Conservation (phyloP, 1,284 basidiomycete genomes). For the Ganoderma leucocontextum region DNA sequence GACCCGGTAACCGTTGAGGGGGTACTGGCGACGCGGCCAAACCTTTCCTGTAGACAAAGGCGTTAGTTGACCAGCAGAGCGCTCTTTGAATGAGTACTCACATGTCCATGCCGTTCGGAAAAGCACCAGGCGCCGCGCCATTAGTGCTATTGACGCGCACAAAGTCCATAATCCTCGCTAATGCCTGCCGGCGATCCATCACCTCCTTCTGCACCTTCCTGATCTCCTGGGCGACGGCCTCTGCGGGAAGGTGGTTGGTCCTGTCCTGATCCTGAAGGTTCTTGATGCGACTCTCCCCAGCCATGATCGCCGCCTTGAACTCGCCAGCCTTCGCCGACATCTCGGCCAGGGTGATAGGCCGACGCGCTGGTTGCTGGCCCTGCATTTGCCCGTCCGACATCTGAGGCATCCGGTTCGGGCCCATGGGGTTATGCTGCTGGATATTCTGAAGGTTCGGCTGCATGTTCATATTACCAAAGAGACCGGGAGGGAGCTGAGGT, state of each 20-base stretch:
- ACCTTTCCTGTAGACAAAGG: conserved; percentile 17
- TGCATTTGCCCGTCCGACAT: conserved; percentile 25
- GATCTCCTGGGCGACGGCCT: conserved; percentile 21
- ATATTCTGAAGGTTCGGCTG: conserved; percentile 12
- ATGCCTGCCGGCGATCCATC: conserved; percentile 3
- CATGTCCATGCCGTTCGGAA: conserved; percentile 20
- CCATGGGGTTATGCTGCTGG: conserved; percentile 18
- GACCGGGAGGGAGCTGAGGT: conserved; percentile 20
- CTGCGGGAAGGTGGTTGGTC: conserved; percentile 3
- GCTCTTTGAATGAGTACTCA: conserved; percentile 7
- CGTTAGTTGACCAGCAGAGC: not conserved
- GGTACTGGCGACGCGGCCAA: conserved; percentile 25
- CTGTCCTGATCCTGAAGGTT: conserved; percentile 18
- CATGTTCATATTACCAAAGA: conserved; percentile 25
- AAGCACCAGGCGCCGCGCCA: not conserved
- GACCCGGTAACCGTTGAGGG: conserved; percentile 22
- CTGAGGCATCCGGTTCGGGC: conserved; percentile 21
- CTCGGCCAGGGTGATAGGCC: conserved; percentile 14
- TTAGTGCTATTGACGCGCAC: conserved; percentile 9
- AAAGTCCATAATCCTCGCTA: conserved; percentile 10
- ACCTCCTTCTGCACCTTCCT: conserved; percentile 26
- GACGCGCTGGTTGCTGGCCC: conserved; percentile 12
- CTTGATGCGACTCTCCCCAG: conserved; percentile 22
- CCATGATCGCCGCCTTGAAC: conserved; percentile 13
- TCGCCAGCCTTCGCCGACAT: conserved; percentile 20